These are phyloP conservation scores for Leccinum pellstonianum DNA, from an alignment of 768 basidiomycete species.

Conservation along the genomic window DNA sequence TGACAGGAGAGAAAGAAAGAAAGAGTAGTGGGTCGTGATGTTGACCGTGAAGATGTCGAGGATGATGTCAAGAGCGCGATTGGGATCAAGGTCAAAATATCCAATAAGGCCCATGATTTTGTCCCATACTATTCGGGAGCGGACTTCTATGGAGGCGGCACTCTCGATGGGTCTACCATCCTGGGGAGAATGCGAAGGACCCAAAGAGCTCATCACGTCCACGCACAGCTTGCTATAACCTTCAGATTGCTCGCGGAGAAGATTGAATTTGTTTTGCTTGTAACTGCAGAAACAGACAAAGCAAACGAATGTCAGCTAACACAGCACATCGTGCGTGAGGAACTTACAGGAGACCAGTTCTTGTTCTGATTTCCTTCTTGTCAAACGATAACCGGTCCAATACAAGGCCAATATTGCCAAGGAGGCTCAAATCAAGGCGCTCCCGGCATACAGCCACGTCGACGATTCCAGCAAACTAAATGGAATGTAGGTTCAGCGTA, in stretches of 20 bases:
- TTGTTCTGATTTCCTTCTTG: slow-evolving; percentile 77
- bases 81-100: slow-evolving; percentile 96
- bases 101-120: slow-evolving; percentile 87
- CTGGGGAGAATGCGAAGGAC: slow-evolving; percentile 65
- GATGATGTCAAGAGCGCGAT: slow-evolving; percentile 89
- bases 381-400: slow-evolving; percentile 63
- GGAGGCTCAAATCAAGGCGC: slow-evolving; percentile 64
- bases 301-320: slow-evolving; percentile 1
- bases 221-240: slow-evolving; percentile 92
- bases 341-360: slow-evolving; percentile 80
- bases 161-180: slow-evolving; percentile 69
- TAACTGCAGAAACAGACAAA: slow-evolving; percentile 52
- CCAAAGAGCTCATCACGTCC: slow-evolving; percentile 76
- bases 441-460: slow-evolving; percentile 65
- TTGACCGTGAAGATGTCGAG: slow-evolving; percentile 88
- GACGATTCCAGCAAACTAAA: slow-evolving; percentile 59
- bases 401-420: slow-evolving; percentile 66
- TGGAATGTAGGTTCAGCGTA: background rate
- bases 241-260: slow-evolving; percentile 95
- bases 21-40: slow-evolving; percentile 77
- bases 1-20: slow-evolving; percentile 84
- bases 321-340: background rate
- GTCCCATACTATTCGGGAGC: slow-evolving; percentile 73
- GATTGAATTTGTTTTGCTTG: slow-evolving; percentile 98
- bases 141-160: slow-evolving; percentile 53